Percentiles rank a stretch among this genome's conserved stretches.
phyloP scores from a whole-genome alignment of 1,284 basidiomycete genomes.

The Tremellales sp. region DNA sequence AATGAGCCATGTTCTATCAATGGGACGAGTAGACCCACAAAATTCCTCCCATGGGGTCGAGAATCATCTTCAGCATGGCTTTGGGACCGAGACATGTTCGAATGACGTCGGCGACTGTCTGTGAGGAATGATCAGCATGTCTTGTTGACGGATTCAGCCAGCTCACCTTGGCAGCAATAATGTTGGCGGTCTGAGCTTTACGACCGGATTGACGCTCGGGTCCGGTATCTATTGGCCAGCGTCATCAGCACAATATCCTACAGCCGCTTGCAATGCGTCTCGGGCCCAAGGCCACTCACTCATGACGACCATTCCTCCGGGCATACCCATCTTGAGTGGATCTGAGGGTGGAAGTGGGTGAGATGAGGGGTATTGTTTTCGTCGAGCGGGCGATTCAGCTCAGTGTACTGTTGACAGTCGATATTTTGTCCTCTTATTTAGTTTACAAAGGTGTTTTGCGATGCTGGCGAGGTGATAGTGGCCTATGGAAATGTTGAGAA shows the following conservation, averaged over 20 bases:
- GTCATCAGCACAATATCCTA: conserved; percentile 1
- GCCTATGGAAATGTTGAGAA: background rate
- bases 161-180: conserved; percentile 88
- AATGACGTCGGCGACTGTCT: conserved; percentile 99
- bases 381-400: too few species aligned
- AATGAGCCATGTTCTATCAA: conserved; percentile 4
- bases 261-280: background rate
- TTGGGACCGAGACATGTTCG: conserved; percentile 95
- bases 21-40: conserved; percentile 56
- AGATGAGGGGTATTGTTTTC: background rate
- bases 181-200: conserved; percentile 96
- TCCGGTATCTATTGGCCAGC: conserved; percentile 76
- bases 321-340: conserved; percentile 20
- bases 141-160: background rate
- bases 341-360: background rate
- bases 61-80: conserved; percentile 99
- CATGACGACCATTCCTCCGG: conserved; percentile 51
- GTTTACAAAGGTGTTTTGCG: background rate
- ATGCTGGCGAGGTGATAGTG: background rate
- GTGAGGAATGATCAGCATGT: conserved; percentile 1
- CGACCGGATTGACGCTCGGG: conserved; percentile 89
- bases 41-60: conserved; percentile 97
- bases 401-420: background rate
- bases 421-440: conserved; percentile 11
- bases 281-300: conserved; percentile 39